phyloP scores from a whole-genome alignment of 2,329 filamentous ascomycete genomes.

The Fusarium siculi region DNA sequence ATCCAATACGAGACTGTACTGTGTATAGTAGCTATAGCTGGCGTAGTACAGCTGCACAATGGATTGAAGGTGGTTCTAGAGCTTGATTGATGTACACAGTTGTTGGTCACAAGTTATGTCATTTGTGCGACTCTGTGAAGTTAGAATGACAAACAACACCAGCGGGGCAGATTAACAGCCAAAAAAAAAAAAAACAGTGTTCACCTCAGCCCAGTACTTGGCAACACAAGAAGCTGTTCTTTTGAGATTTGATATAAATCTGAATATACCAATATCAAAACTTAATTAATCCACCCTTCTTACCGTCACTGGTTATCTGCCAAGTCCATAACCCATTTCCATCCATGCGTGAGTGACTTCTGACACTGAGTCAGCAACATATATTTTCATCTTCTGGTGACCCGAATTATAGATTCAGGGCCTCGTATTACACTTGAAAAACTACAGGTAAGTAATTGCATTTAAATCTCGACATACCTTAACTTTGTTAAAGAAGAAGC shows the following conservation, averaged over 20 bases:
- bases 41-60: neutral
- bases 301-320: neutral
- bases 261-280: neutral
- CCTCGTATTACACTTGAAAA: neutral
- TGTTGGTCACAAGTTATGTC: conserved; percentile 17
- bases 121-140: conserved; percentile 24
- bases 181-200: neutral
- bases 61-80: neutral
- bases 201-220: neutral
- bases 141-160: conserved; percentile 19
- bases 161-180: conserved; percentile 26
- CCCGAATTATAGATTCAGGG: neutral
- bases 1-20: neutral
- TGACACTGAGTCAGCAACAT: neutral
- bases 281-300: neutral
- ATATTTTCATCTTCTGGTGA: neutral
- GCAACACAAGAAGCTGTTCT: neutral
- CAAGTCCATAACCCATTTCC: neutral
- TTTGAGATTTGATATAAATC: neutral
- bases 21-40: neutral
- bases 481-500: neutral
- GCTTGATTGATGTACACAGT: neutral
- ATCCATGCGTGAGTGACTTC: neutral
- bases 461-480: neutral
- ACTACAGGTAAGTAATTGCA: neutral